A percentile compares a stretch with the other conserved stretches of the same genome.
phyloP scores from a whole-genome alignment of 805 yeast genomes.

The Metschnikowia baotianmanensis region DNA sequence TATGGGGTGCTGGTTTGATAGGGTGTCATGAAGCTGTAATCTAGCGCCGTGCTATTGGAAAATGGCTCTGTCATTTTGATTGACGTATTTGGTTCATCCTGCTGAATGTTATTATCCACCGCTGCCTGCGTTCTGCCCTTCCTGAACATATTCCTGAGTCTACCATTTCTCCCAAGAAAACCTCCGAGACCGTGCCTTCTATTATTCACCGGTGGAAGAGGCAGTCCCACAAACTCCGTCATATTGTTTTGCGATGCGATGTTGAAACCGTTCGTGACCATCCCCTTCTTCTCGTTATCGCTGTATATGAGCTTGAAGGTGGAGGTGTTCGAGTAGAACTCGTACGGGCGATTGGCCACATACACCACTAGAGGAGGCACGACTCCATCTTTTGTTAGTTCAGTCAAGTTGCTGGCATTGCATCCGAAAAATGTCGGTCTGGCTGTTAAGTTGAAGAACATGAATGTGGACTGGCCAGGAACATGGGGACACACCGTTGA shows the following conservation, averaged over 20 bases:
- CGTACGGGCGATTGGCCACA: slow-evolving; percentile 68
- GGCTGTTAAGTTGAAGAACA: slow-evolving; percentile 57
- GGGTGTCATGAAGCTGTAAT: too few relatives aligned
- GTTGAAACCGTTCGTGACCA: slow-evolving; percentile 76
- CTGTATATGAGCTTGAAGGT: slow-evolving; percentile 65
- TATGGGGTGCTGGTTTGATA: too few relatives aligned
- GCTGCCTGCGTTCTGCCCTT: neutral
- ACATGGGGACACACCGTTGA: slow-evolving; percentile 76
- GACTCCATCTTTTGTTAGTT: slow-evolving; percentile 39
- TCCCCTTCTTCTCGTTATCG: slow-evolving; percentile 51
- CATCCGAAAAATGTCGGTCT: slow-evolving; percentile 85
- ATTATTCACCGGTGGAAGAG: neutral
- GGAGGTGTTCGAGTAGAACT: slow-evolving; percentile 66
- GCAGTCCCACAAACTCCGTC: neutral
- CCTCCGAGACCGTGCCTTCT: too few relatives aligned
- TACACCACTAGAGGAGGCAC: slow-evolving; percentile 77
- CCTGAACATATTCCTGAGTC: neutral
- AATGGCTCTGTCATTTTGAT: too few relatives aligned
- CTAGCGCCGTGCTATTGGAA: too few relatives aligned
- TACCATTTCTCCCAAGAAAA: too few relatives aligned
- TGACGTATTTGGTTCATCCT: too few relatives aligned
- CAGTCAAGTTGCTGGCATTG: slow-evolving; percentile 60
- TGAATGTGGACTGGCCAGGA: slow-evolving; percentile 64
- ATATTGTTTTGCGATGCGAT: slow-evolving; percentile 41
- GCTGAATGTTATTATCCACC: neutral